Evolutionary conservation across 352 stramenopile species (phyloP).

Genomic region (Plasmopara halstedii): DNA sequence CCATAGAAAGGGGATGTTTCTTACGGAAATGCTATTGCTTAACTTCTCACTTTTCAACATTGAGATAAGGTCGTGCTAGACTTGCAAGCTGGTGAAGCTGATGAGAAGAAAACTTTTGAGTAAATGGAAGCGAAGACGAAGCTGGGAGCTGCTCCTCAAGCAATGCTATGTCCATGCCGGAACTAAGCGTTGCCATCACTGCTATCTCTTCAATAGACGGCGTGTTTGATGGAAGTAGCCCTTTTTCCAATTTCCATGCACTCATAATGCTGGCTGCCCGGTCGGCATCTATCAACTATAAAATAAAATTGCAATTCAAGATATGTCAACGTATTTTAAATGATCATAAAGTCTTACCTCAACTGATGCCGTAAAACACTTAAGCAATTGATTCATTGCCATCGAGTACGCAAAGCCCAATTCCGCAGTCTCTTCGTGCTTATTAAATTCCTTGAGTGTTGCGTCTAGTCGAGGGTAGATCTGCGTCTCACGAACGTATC

Average conservation of each 20-base stretch:
- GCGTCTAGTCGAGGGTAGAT: constrained; percentile 64
- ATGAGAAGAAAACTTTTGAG: constrained; percentile 21
- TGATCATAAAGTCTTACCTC: too few relatives aligned
- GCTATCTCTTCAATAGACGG: constrained; percentile 43
- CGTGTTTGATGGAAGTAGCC: constrained; percentile 19
- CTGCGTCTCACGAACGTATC: constrained; percentile 75
- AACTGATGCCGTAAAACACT: constrained; percentile 71
- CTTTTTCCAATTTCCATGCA: constrained; percentile 23
- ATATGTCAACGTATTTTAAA: too few relatives aligned
- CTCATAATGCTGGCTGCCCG: constrained; percentile 34
- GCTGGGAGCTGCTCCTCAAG: constrained; percentile 52
- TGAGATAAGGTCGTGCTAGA: constrained; percentile 28
- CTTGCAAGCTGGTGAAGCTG: constrained; percentile 33
- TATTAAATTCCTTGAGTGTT: constrained; percentile 44
- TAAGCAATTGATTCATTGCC: constrained; percentile 66
- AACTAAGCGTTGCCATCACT: constrained; percentile 40
- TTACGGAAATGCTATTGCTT: too few relatives aligned
- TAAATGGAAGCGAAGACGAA: constrained; percentile 28
- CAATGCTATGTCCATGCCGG: constrained; percentile 51
- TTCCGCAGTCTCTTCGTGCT: constrained; percentile 60
- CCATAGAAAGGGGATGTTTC: neutral
- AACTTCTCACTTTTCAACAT: constrained; percentile 22
- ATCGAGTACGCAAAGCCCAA: constrained; percentile 77
- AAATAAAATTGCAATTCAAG: too few relatives aligned
- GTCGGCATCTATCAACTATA: constrained; percentile 43